Percentiles rank a stretch among this genome's conserved stretches.
phyloP scores from a whole-genome alignment of 179 eudicot species.

The Gypsophila paniculata region DNA sequence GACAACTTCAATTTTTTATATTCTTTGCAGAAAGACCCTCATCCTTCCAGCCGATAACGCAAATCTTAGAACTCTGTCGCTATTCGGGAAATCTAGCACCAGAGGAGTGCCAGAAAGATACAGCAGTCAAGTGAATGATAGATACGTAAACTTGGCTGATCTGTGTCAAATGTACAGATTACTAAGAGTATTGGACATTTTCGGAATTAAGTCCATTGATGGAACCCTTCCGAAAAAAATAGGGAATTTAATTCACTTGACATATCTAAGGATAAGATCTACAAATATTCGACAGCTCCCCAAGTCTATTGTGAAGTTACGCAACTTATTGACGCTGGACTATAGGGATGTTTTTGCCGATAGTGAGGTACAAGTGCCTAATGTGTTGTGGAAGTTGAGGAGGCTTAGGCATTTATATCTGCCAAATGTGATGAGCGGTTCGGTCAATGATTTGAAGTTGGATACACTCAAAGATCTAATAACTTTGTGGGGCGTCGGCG shows the following conservation, averaged over 20 bases:
- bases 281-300: slow-evolving; percentile 45
- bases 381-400: slow-evolving; percentile 31
- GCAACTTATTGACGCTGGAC: slow-evolving; percentile 38
- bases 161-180: slow-evolving; percentile 35
- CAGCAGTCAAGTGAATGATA: slow-evolving; percentile 12
- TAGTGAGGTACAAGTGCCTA: slow-evolving; percentile 21
- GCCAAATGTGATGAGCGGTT: slow-evolving; percentile 19
- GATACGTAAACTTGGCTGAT: slow-evolving; percentile 11
- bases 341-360: slow-evolving; percentile 16
- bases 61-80: slow-evolving; percentile 18
- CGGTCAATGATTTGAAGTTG: slow-evolving; percentile 16
- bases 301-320: slow-evolving; percentile 42
- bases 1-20: background rate
- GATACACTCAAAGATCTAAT: slow-evolving; percentile 18
- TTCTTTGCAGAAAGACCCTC: slow-evolving; percentile 14
- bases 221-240: slow-evolving; percentile 39
- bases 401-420: slow-evolving; percentile 30
- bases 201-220: slow-evolving; percentile 22
- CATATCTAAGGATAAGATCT: slow-evolving; percentile 41
- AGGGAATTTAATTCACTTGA: slow-evolving; percentile 40
- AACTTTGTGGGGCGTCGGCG: slow-evolving; percentile 28
- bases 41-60: slow-evolving; percentile 13
- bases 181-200: slow-evolving; percentile 42
- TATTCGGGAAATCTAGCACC: slow-evolving; percentile 13
- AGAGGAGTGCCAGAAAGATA: background rate